These are phyloP conservation scores for Hypholoma fasciculare DNA, from an alignment of 768 basidiomycete genomes.

Conservation along the genomic window DNA sequence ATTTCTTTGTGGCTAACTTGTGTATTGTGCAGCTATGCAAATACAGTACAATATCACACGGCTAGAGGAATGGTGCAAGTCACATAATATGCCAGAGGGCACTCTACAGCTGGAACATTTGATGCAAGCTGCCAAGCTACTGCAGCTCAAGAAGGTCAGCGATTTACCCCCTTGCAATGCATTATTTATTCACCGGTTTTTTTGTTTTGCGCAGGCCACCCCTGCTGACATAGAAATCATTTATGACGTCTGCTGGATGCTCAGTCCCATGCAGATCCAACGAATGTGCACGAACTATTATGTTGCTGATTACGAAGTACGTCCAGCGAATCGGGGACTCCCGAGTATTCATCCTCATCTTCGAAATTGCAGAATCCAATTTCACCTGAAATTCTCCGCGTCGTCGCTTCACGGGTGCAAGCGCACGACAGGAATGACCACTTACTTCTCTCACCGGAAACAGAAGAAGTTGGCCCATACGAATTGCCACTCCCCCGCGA, in stretches of 20 bases:
- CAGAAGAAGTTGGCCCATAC: conserved; percentile 95
- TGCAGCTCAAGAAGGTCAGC: conserved; percentile 94
- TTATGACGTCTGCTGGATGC: conserved; percentile 99
- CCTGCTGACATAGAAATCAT: conserved; percentile 97
- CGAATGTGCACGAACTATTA: conserved; percentile 99
- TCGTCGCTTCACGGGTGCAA: conserved; percentile 93
- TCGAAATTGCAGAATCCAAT: conserved; percentile 75
- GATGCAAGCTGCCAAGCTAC: conserved; percentile 98
- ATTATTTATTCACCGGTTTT: not conserved
- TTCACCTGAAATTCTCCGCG: conserved; percentile 93
- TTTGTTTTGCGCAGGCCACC: conserved; percentile 61
- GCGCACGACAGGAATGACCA: conserved; percentile 98
- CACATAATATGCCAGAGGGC: conserved; percentile 99
- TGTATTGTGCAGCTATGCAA: conserved; percentile 81
- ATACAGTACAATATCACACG: conserved; percentile 99
- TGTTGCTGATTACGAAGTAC: conserved; percentile 97
- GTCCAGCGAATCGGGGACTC: conserved; percentile 12
- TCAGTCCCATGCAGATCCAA: conserved; percentile 98
- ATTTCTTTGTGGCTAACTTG: not conserved
- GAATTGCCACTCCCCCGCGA: conserved; percentile 93
- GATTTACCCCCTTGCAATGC: not conserved
- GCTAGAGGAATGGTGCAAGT: conserved; percentile 99
- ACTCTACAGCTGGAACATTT: conserved; percentile 96
- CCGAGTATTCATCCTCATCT: not conserved
- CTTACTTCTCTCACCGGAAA: conserved; percentile 91